Conservation (phyloP, 768 basidiomycete species). For the Suillus paluster region DNA sequence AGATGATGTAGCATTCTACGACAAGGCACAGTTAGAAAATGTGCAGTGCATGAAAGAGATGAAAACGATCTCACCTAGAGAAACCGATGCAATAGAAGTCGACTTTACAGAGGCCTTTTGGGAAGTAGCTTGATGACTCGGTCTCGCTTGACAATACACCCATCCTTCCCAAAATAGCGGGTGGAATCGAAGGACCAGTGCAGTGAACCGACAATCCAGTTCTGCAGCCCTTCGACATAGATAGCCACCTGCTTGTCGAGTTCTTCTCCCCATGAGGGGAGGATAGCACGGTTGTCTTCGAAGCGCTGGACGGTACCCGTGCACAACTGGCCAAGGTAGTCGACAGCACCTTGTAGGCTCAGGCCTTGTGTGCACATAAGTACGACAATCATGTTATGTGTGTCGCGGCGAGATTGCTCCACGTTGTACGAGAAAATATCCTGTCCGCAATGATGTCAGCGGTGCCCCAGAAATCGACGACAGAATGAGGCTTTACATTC, state of each 20-base stretch:
- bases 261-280: slow-evolving; percentile 68
- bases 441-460: slow-evolving; percentile 35
- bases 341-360: slow-evolving; percentile 62
- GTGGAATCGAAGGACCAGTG: slow-evolving; percentile 66
- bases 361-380: slow-evolving; percentile 65
- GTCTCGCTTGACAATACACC: slow-evolving; percentile 38
- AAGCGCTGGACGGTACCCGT: slow-evolving; percentile 57
- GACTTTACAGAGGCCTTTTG: slow-evolving; percentile 26
- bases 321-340: slow-evolving; percentile 68
- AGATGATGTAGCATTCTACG: not conserved
- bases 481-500: slow-evolving; percentile 35
- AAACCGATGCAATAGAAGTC: not conserved
- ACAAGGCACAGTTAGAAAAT: not conserved
- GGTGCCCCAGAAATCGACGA: not conserved
- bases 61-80: not conserved
- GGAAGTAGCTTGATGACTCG: slow-evolving; percentile 58
- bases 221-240: slow-evolving; percentile 66
- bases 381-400: slow-evolving; percentile 75
- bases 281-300: slow-evolving; percentile 44
- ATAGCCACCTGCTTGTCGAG: slow-evolving; percentile 59
- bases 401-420: slow-evolving; percentile 71
- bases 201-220: slow-evolving; percentile 74
- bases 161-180: slow-evolving; percentile 69
- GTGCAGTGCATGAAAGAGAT: not conserved
- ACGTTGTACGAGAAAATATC: slow-evolving; percentile 80